Conservation (phyloP, 306 rosid species). For the Rosa multiflora region DNA sequence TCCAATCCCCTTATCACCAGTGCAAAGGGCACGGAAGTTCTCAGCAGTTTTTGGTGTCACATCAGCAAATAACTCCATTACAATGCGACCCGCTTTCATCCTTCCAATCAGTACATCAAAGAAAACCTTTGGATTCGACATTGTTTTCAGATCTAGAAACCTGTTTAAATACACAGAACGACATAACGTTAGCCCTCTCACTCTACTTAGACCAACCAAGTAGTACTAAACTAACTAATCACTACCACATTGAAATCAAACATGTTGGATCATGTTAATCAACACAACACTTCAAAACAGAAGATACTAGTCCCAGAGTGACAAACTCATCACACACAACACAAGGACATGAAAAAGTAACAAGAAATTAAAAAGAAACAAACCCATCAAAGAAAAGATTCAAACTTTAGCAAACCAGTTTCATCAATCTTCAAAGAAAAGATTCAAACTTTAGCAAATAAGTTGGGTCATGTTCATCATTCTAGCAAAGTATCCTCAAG, state of each 20-base stretch:
- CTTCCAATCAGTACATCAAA: conserved; percentile 77
- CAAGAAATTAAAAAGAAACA: not conserved
- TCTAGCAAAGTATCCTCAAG: conserved; percentile 36
- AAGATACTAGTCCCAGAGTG: too few species aligned
- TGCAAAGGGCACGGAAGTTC: conserved; percentile 85
- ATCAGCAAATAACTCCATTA: conserved; percentile 76
- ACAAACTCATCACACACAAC: not conserved
- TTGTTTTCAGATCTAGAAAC: conserved; percentile 12
- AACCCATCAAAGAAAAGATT: not conserved
- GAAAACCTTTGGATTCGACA: conserved; percentile 83
- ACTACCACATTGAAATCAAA: not conserved
- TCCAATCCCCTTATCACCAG: conserved; percentile 80
- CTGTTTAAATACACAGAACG: not conserved
- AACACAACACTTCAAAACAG: not conserved
- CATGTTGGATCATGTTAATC: not conserved
- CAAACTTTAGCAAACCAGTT: not conserved
- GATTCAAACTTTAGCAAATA: not conserved
- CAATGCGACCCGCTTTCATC: conserved; percentile 72
- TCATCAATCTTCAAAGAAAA: not conserved
- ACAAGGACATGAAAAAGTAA: not conserved
- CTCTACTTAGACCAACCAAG: not conserved
- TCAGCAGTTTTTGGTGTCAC: conserved; percentile 81
- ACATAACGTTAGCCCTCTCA: not conserved
- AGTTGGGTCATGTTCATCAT: conserved; percentile 42
- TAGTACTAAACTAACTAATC: not conserved